Percentiles rank a stretch among this genome's conserved stretches.
These are phyloP conservation scores for Boletellus sp. DNA, from an alignment of 768 basidiomycete species.

Conservation along the genomic window DNA sequence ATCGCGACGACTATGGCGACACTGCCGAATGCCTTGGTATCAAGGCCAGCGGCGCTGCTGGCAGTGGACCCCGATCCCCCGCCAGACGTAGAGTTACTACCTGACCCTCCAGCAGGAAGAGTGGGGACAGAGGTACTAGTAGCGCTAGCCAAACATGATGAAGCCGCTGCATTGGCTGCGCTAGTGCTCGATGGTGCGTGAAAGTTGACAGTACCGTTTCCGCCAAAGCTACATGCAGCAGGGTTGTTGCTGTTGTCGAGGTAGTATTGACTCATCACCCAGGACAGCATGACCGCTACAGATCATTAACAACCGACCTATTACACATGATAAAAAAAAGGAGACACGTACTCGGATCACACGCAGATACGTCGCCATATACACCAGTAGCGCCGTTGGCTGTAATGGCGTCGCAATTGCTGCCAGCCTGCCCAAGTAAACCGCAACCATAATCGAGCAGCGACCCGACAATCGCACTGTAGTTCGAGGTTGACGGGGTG, in stretches of 20 bases:
- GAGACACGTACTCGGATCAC: slow-evolving; percentile 65
- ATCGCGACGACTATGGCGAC: slow-evolving; percentile 35
- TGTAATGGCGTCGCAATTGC: slow-evolving; percentile 65
- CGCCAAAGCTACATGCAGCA: slow-evolving; percentile 72
- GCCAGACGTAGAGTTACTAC: slow-evolving; percentile 9
- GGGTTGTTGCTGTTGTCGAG: slow-evolving; percentile 54
- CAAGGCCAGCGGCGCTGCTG: slow-evolving; percentile 22
- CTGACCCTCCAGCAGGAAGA: slow-evolving; percentile 34
- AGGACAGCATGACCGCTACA: slow-evolving; percentile 74
- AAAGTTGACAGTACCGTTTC: slow-evolving; percentile 77
- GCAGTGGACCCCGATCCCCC: slow-evolving; percentile 23
- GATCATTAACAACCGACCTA: slow-evolving; percentile 1
- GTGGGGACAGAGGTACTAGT: slow-evolving; percentile 62
- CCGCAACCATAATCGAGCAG: slow-evolving; percentile 66
- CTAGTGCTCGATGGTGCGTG: slow-evolving; percentile 46
- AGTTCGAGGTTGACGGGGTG: slow-evolving; percentile 58
- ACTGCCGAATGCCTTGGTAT: slow-evolving; percentile 37
- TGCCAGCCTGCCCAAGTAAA: slow-evolving; percentile 57
- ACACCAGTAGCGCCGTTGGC: slow-evolving; percentile 68
- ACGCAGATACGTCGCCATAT: slow-evolving; percentile 74
- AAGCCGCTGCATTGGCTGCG: slow-evolving; percentile 53
- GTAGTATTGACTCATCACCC: slow-evolving; percentile 77
- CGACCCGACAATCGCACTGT: slow-evolving; percentile 54
- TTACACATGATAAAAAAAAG: background rate
- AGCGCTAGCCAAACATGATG: slow-evolving; percentile 65